Evolutionary conservation across 257 asterid species (phyloP), one percentile per base, ranked within the genome.

Genomic region (Gentiana dahurica): DNA sequence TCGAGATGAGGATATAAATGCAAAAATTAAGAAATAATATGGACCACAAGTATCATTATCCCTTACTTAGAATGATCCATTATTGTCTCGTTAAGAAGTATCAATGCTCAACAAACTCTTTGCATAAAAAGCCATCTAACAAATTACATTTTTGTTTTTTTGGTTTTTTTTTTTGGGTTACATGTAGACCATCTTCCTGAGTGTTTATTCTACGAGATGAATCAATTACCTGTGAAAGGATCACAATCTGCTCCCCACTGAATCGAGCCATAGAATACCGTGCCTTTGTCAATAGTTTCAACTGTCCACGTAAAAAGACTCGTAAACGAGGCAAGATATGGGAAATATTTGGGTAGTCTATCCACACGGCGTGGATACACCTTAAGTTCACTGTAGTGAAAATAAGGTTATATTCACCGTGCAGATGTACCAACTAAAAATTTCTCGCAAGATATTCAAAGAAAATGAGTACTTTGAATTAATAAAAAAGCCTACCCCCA

Each of bases 271-370:
- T 67, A 50, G 98, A 87, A 73, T 87, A 87, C 36, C 93, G 75
- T 11, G 98, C 95, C 69, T 91, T 91, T 3, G 94, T 66, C 81
- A 91, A 69, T 71, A 91, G 71, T 75, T 81, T 87, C 74, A 87
- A 68, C 98, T 91, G 76, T 61, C 39, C 65, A 74, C 49, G 48
- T 57, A 52, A 74, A 56, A 70, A 48, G 69, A 33, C 46, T 34
- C 12, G 61, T 49, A 36, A 50, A 45, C 70, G 54, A 69, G 66
- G 12, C 24, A 24, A 24, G 24, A 24, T 24, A 24, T 24, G 24
- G 24, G 24, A 24, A 24, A 24, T 24, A 24, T 24, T 24, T 24
- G 24, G 24, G 24, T 24, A 24, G 24, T 24, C 0, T 24, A 24
- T 24, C 24, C 24, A 24, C 24, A 24, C 24, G 24, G 24, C 24